Evolutionary conservation across 192 early-diverging fungal genomes (phyloP), one percentile per base, ranked within the genome.

Genomic region (Chytriomyces hyalinus): DNA sequence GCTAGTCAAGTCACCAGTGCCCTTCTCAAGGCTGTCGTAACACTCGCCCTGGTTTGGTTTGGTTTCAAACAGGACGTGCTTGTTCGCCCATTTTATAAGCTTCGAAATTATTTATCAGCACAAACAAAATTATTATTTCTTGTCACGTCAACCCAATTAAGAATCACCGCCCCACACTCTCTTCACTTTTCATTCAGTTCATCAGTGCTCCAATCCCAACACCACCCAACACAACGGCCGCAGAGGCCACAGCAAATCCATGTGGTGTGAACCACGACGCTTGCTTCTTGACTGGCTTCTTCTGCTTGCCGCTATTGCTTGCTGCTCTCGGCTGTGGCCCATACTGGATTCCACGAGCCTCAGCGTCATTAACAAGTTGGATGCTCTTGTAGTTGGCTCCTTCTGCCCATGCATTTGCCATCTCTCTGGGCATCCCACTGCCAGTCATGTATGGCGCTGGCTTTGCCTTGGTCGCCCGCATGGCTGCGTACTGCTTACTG

Each of bases 171-270:
- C 36, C 36, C 36, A 26, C 24, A 26, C 24, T 26, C 24, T 26
- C 24, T 26, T 36, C 36, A 36, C 1, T 36, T 36, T 4, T 4
- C 36, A 36, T 4, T 36, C 36, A 57, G 4, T 57, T 57, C 53
- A 57, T n/a, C 2, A 57, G 53, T 3, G 53, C 53, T 5, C 49
- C 17, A 20, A 70, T 49, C 6, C 73, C 73, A 44, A 75, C 73
- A 1, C 73, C 64, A 49, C 73, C 63, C 22, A 75, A 51, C 22
- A 57, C 73, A 51, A 75, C 73, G 17, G 60, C 60, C 6, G 73
- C 73, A 65, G 73, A 75, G 17, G 73, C 73, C 22, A 75, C 73
- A 6, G 73, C 73, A 64, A 75, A 15, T 3, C 73, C 64, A n/a
- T 26, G 9, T 9, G 71, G 71, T 65, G 62, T 75, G 26, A 75